Evolutionary conservation across 2,329 filamentous ascomycete genomes (phyloP), one percentile per base, ranked within the genome.

Genomic region (Thermomyces lanuginosus): DNA sequence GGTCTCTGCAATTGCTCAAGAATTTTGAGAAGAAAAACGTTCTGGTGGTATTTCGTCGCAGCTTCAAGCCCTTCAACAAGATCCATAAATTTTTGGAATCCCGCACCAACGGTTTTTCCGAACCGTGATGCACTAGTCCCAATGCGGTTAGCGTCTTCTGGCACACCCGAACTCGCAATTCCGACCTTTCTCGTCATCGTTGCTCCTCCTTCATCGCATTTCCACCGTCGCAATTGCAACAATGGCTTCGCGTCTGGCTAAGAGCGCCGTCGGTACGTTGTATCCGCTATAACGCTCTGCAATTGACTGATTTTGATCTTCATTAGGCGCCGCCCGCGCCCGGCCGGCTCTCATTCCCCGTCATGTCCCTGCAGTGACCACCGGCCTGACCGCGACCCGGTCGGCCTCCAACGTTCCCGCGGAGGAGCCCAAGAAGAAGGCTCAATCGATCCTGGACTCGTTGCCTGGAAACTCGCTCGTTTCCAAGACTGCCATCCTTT

Each of bases 201-300:
- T 46, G 45, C 47, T 46, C 45, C 44, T 38, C 47, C 46, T 48
- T 43, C 45, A 43, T 24, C 22, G 38, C 56, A 53, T 60, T 14
- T 64, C 63, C 62, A 60, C 11, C 58, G 61, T 57, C 61, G 53
- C 61, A 58, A 66, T 63, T 58, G 60, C 69, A 60, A 79, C 67
- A 78, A 95, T 95, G 86, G 86, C 86, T 70, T 92, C 82, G 63
- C 82, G 84, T 70, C 72, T 95, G 67, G 82, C 77, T 72, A 83
- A 80, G 72, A 84, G 75, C 71, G 82, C 83, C 65, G 66, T 86
- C 64, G 80, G 86, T 95, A 74, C 60, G 82, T 74, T 42, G 26
- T 34, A 32, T 24, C 49, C 36, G 48, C 44, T 31, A 38, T 30
- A 34, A 35, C 24, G 25, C 33, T 21, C 25, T 26, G 19, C 21